Percentiles rank a stretch among this genome's conserved stretches.
Conservation (phyloP, 768 basidiomycete genomes). For the Mycena latifolia region DNA sequence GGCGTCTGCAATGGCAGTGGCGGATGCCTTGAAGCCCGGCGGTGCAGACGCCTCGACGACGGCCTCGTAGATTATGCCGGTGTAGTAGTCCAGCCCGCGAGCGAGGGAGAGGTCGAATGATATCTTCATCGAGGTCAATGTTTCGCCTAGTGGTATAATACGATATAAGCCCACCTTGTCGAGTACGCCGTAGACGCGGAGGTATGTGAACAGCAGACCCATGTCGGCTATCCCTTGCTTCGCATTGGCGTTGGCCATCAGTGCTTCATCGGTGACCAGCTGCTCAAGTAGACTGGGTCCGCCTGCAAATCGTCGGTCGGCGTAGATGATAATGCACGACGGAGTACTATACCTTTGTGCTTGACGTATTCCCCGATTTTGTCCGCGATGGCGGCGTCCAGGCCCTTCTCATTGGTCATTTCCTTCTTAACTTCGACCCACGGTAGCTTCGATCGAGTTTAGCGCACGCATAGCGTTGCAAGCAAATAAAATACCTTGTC, state of each 20-base stretch:
- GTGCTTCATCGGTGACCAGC: conserved; percentile 70
- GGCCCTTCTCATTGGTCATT: conserved; percentile 96
- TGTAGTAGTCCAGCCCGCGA: conserved; percentile 98
- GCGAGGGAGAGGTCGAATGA: conserved; percentile 98
- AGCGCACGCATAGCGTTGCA: conserved; percentile 2
- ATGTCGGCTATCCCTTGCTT: conserved; percentile 90
- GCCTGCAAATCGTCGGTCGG: conserved; percentile 58
- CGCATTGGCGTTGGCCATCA: conserved; percentile 80
- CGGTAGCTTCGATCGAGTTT: conserved; percentile 63
- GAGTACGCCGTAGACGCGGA: conserved; percentile 83
- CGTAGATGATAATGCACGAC: background rate
- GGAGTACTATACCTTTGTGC: conserved; percentile 82
- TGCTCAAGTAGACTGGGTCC: conserved; percentile 81
- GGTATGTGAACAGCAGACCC: conserved; percentile 84
- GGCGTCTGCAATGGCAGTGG: conserved; percentile 48
- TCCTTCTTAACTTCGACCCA: conserved; percentile 96
- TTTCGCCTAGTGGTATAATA: background rate
- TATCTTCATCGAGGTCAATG: conserved; percentile 62
- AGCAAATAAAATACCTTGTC: conserved; percentile 78
- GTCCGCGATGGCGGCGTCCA: conserved; percentile 86
- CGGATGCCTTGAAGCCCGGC: conserved; percentile 77
- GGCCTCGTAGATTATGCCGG: conserved; percentile 98
- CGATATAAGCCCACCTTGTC: conserved; percentile 68
- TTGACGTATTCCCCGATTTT: conserved; percentile 98
- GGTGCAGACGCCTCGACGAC: conserved; percentile 95